Evolutionary conservation across 495 filamentous ascomycete species (phyloP).

Genomic region (Tuber brumale): DNA sequence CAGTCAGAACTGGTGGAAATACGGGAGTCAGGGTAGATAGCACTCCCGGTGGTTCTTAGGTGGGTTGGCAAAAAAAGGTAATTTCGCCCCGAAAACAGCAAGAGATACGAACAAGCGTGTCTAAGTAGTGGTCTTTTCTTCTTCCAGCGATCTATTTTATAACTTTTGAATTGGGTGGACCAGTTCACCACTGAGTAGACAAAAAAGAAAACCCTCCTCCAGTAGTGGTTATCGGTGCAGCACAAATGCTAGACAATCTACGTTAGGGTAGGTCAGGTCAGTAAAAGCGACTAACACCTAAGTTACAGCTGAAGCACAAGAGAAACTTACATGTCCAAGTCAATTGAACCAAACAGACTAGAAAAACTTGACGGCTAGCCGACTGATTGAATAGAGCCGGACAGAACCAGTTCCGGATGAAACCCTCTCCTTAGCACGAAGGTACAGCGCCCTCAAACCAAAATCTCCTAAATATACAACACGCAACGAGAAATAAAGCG

Average conservation of each 20-base stretch:
- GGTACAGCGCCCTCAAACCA: neutral
- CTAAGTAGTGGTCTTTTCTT: conserved; percentile 8
- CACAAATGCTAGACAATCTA: conserved; percentile 26
- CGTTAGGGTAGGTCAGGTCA: conserved; percentile 22
- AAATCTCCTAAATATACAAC: conserved; percentile 2
- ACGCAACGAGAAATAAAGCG: conserved; percentile 12
- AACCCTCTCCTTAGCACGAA: neutral
- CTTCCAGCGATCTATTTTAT: conserved; percentile 9
- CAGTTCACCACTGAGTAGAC: conserved; percentile 7
- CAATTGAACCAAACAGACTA: conserved; percentile 32
- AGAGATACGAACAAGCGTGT: conserved; percentile 22
- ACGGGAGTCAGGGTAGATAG: neutral
- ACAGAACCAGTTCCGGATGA: conserved; percentile 29
- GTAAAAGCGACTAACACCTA: conserved; percentile 10
- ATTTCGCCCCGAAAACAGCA: conserved; percentile 12
- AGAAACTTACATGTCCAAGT: conserved; percentile 36
- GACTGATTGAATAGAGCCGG: conserved; percentile 26
- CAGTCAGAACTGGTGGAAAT: conserved; percentile 27
- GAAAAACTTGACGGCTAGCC: conserved; percentile 34
- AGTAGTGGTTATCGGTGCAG: conserved; percentile 7
- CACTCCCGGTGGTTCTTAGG: neutral
- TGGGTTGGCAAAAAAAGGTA: conserved; percentile 8
- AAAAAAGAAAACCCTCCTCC: conserved; percentile 11
- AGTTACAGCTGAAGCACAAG: neutral
- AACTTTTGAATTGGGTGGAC: neutral